These are phyloP conservation scores for Leavenworthia alabamica DNA, from an alignment of 345 rosid species.

Conservation along the genomic window DNA sequence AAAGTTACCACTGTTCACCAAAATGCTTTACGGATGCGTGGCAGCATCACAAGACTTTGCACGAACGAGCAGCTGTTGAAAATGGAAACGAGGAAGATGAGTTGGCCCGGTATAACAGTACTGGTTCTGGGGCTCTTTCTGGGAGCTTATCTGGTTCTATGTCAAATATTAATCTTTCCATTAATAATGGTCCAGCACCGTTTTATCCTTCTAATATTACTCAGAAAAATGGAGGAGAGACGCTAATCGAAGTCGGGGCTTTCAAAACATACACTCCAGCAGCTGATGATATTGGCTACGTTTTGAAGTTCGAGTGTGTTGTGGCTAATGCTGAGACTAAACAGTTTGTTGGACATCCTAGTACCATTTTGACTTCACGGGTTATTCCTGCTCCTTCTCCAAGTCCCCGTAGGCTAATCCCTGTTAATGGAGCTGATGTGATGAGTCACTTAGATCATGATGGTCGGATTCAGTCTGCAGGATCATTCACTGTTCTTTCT, in stretches of 20 bases:
- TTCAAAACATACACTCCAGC: constrained; percentile 90
- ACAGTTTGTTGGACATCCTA: constrained; percentile 53
- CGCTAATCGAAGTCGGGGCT: constrained; percentile 83
- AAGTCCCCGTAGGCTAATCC: constrained; percentile 73
- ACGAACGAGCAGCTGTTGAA: constrained; percentile 90
- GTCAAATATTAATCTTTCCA: constrained; percentile 49
- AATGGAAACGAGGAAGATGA: constrained; percentile 92
- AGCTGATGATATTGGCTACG: constrained; percentile 84
- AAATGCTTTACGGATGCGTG: constrained; percentile 95
- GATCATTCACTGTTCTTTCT: constrained; percentile 89
- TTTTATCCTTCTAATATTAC: constrained; percentile 63
- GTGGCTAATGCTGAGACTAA: constrained; percentile 76
- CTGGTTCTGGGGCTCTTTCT: constrained; percentile 57
- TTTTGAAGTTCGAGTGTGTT: constrained; percentile 89
- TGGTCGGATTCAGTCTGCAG: constrained; percentile 61
- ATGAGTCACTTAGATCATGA: constrained; percentile 73
- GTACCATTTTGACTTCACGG: constrained; percentile 69
- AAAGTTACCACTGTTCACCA: constrained; percentile 91
- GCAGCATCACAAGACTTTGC: constrained; percentile 94
- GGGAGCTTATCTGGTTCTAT: constrained; percentile 60
- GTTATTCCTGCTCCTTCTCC: constrained; percentile 98
- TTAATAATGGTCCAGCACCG: constrained; percentile 71
- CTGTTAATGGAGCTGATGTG: constrained; percentile 62
- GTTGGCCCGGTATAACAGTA: constrained; percentile 56
- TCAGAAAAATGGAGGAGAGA: constrained; percentile 74